Base-by-base conservation (phyloP, 768 basidiomycete species). In the Hypsizygus marmoreus region DNA sequence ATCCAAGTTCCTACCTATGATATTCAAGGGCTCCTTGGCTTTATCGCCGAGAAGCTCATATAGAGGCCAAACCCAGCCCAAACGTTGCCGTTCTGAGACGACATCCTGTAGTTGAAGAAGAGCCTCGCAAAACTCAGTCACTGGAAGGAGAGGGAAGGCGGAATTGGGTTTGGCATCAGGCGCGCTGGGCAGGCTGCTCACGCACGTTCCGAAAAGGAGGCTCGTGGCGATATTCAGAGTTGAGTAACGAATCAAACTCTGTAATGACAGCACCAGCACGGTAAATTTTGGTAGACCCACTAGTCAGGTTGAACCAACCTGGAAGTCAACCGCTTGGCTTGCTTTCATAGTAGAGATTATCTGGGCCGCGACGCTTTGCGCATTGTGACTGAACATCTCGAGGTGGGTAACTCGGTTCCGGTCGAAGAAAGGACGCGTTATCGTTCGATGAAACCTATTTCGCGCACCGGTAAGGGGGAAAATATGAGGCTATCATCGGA, bases 151-250 rank as follows among this genome's bases (percentile, higher is more conserved):
- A 47, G 49, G 39, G 22, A 55, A 56, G 52, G 53, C 55, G 33
- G 42, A 63, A 35, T 54, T 50, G 31, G 50, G 58, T 39, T 45
- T 41, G 47, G n/a, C 40, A 33, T 17, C 46, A 40, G 44, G 55
- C 30, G 64, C 71, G 49, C 57, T 73, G 24, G 53, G 49, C 28
- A 77, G 67, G 12, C 71, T 69, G 10, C 70, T 70, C 8, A 71
- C 72, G 14, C 67, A 57, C 12, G 58, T 57, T 23, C 80, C 77
- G 47, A 81, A 79, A 8, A 82, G 67, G 54, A 83, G 82, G 19
- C 77, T 76, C 69, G 79, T 71, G 0, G 81, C 79, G 4, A 77
- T 67, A 57, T 80, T 78, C 28, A 80, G 67, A 0, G 77, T 75
- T 49, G 79, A 76, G 32, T 76, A 70, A 1, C 67, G 67, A 17